These are phyloP conservation scores for Arachnomyces sp. DNA, from an alignment of 2,329 filamentous ascomycete species.

Conservation along the genomic window DNA sequence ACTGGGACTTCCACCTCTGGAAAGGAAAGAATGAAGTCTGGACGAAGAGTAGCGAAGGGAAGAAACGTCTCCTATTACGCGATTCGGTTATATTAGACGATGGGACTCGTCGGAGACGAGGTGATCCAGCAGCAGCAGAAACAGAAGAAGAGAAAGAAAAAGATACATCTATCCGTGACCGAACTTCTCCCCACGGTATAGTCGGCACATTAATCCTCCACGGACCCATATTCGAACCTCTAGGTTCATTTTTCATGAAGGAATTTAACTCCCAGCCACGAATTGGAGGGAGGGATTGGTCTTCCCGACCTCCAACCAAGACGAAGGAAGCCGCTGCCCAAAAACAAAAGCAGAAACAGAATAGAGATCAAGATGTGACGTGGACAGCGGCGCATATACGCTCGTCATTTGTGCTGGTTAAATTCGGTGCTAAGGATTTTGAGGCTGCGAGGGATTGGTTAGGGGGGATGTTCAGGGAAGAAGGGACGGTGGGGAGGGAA, in stretches of 20 bases:
- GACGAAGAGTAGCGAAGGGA: constrained; percentile 28
- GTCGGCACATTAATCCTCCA: constrained; percentile 80
- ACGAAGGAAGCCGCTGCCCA: constrained; percentile 10
- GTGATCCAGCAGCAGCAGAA: constrained; percentile 12
- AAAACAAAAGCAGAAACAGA: constrained; percentile 48
- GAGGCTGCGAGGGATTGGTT: constrained; percentile 79
- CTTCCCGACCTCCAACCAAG: constrained; percentile 19
- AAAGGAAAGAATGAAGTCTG: constrained; percentile 77
- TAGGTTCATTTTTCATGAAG: constrained; percentile 67
- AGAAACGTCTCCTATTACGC: constrained; percentile 63
- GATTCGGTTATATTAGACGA: constrained; percentile 73
- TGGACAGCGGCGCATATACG: constrained; percentile 78
- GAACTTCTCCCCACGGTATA: constrained; percentile 68
- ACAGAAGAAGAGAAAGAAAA: constrained; percentile 22
- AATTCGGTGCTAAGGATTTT: constrained; percentile 76
- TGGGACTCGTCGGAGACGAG: constrained; percentile 32
- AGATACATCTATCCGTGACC: constrained; percentile 31
- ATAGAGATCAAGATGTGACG: constrained; percentile 48
- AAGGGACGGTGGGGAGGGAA: constrained; percentile 60
- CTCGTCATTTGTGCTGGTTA: constrained; percentile 73
- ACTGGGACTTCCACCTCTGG: constrained; percentile 78
- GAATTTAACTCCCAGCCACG: constrained; percentile 74
- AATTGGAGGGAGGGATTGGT: constrained; percentile 74
- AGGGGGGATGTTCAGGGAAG: constrained; percentile 62
- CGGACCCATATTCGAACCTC: constrained; percentile 58